These are phyloP conservation scores for Neopestalotiopsis clavispora DNA, from an alignment of 2,329 filamentous ascomycete genomes.

Conservation along the genomic window DNA sequence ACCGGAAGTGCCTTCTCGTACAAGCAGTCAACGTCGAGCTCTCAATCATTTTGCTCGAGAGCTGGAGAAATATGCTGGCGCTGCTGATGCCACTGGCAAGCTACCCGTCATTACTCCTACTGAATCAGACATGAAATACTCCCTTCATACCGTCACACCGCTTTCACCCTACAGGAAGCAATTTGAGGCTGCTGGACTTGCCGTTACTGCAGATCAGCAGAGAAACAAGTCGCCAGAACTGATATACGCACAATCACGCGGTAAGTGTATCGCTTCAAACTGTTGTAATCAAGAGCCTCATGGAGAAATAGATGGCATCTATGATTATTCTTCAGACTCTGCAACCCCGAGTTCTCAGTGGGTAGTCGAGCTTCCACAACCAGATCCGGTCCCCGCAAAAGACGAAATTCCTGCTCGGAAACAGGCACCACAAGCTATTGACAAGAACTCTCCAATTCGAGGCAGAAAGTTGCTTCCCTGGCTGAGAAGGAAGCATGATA, in stretches of 20 bases:
- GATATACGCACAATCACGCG: background rate
- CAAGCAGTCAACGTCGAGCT: conserved; percentile 47
- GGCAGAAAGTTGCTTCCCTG: conserved; percentile 29
- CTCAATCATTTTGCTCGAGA: conserved; percentile 47
- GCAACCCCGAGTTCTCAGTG: conserved; percentile 28
- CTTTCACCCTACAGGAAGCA: conserved; percentile 58
- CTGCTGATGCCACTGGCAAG: conserved; percentile 42
- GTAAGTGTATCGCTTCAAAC: background rate
- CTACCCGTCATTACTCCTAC: conserved; percentile 45
- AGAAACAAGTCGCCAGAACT: conserved; percentile 24
- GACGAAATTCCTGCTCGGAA: conserved; percentile 21
- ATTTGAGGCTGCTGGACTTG: conserved; percentile 58
- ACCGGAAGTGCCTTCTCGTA: conserved; percentile 39
- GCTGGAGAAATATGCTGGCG: conserved; percentile 46
- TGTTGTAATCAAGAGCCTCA: background rate
- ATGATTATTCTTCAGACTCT: conserved; percentile 20
- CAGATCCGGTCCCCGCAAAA: conserved; percentile 21
- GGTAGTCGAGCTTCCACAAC: conserved; percentile 29
- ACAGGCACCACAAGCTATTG: background rate
- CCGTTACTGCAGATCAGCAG: conserved; percentile 59
- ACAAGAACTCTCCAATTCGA: conserved; percentile 22
- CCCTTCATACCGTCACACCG: conserved; percentile 55
- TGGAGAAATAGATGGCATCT: conserved; percentile 22
- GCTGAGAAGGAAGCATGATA: conserved; percentile 28
- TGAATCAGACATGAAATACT: conserved; percentile 45